Conservation (phyloP, 129 eudicot species). For the Lactuca saligna region DNA sequence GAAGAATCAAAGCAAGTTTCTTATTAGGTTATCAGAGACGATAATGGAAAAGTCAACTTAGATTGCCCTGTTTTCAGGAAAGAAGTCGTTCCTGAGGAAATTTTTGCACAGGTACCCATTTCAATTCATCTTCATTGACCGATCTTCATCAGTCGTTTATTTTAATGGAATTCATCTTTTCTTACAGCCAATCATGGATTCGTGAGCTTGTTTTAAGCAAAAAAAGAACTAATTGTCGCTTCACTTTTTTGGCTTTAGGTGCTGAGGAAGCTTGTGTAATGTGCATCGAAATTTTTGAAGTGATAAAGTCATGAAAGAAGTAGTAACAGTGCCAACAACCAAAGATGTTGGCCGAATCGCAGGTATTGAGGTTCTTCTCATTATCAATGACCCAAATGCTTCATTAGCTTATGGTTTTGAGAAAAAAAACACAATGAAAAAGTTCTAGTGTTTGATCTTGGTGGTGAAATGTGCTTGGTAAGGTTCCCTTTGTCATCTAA, state of each 20-base stretch:
- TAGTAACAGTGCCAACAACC: slow-evolving; percentile 84
- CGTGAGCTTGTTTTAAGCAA: no score
- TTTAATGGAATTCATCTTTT: background rate
- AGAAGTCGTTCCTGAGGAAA: slow-evolving; percentile 78
- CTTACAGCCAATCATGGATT: no score
- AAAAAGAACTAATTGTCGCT: no score
- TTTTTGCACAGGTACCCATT: slow-evolving; percentile 72
- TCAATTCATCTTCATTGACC: background rate
- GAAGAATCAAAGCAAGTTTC: slow-evolving; percentile 90
- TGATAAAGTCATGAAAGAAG: slow-evolving; percentile 78
- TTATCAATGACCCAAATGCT: slow-evolving; percentile 94
- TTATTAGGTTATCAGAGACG: slow-evolving; percentile 68
- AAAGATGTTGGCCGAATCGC: slow-evolving; percentile 92
- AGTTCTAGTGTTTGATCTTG: slow-evolving; percentile 81
- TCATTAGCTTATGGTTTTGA: slow-evolving; percentile 92
- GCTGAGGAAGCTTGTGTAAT: slow-evolving; percentile 79
- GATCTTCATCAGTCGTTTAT: background rate
- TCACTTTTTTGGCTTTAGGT: slow-evolving; percentile 38
- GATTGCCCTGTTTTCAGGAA: slow-evolving; percentile 93
- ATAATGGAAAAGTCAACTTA: slow-evolving; percentile 79
- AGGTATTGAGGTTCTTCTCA: slow-evolving; percentile 77
- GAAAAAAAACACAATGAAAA: slow-evolving; percentile 71
- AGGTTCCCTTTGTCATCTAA: background rate
- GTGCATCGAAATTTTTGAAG: slow-evolving; percentile 79
- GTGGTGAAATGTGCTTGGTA: slow-evolving; percentile 98